Conservation (phyloP, 352 stramenopile genomes). For the Stramenopiles sp. region DNA sequence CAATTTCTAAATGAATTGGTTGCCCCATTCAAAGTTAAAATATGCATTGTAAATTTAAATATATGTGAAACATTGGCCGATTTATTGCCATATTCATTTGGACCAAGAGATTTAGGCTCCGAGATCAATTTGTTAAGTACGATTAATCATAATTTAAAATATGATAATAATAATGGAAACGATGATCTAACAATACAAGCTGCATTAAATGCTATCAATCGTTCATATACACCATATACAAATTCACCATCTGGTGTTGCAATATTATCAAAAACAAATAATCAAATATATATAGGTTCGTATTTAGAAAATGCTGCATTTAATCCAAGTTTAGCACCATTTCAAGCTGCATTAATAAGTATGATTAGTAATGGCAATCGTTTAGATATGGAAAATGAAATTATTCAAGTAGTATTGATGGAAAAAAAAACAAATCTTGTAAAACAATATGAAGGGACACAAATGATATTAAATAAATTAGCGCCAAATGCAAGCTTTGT, state of each 20-base stretch:
- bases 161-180: neutral
- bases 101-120: neutral
- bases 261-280: neutral
- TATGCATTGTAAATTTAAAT: neutral
- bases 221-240: constrained; percentile 4
- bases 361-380: neutral
- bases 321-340: constrained; percentile 1
- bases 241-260: neutral
- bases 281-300: neutral
- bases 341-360: constrained; percentile 1
- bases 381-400: neutral
- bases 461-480: neutral
- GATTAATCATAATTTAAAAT: neutral
- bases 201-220: neutral
- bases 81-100: constrained; percentile 5
- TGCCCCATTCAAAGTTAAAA: neutral
- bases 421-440: neutral
- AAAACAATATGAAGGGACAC: neutral
- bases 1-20: neutral
- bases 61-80: neutral
- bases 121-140: neutral
- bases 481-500: neutral
- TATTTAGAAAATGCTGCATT: constrained; percentile 7
- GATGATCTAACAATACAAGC: neutral
- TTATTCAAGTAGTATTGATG: neutral